Base-by-base conservation (phyloP, 208 protist genomes). In the Crithidia expoeki region DNA sequence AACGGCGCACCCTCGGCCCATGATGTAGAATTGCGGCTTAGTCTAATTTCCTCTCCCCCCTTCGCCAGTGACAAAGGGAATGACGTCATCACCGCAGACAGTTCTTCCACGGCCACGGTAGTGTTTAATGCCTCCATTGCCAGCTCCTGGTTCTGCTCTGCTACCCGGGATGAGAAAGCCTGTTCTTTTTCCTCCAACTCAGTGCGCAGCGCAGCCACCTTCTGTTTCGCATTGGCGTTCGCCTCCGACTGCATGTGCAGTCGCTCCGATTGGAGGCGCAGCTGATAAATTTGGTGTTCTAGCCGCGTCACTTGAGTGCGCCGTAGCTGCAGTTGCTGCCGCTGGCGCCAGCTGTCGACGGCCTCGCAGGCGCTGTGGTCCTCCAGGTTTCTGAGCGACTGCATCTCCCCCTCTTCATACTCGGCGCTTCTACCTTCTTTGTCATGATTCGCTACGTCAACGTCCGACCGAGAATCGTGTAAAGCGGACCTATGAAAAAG, bases 171-270 rank as follows among this genome's bases (percentile, higher is more conserved):
- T 11, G 64, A 51, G 27, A 80, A 72, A 17, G 11, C n/a, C 51
- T 75, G 55, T 32, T 86, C 73, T 50, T 73, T 70, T 32, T 40
- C 65, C 2, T 50, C 63, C 36, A 80, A 12, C 38, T 83, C 81
- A 33, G n/a, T 58, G 9, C 68, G 67, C 49, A 72, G 59, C 51
- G 25, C 36, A n/a, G 33, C 63, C 4, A 83, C 49, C 2, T 53
- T 59, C 11, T 36, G 49, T 19, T 55, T 36, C 36, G 63, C 58
- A 36, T 71, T 51, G 32, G 57, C 61, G 57, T 73, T 74, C 36
- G 61, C 60, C 53, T 67, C 49, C 25, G 52, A 61, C 62, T 83
- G 71, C 10, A 55, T 55, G 5, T 42, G 53, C 16, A 72, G 44
- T 1, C 56, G 55, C 4, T 73, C 65, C 7, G 50, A 51, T 55